Percentiles rank a stretch among this genome's conserved stretches.
phyloP scores from a whole-genome alignment of 164 flowering plant species.

The Liriodendron chinense region DNA sequence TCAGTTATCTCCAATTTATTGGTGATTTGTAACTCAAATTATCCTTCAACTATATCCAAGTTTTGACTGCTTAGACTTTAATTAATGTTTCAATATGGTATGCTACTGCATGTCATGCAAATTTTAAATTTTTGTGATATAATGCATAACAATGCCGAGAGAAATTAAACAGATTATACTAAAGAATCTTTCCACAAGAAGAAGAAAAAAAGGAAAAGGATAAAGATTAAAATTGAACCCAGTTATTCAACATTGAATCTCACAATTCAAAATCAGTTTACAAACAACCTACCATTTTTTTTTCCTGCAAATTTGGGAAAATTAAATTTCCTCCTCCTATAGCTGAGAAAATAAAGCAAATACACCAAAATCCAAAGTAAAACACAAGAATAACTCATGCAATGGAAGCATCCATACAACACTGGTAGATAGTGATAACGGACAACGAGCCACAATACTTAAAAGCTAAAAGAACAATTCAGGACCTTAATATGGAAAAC shows the following conservation, averaged over 20 bases:
- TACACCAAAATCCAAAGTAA: neutral
- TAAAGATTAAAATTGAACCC: neutral
- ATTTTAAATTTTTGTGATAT: neutral
- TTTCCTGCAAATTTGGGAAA: neutral
- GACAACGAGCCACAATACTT: neutral
- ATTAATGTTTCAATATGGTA: too few relatives aligned
- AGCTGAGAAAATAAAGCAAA: neutral
- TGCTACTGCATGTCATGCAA: neutral
- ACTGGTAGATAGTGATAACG: too few relatives aligned
- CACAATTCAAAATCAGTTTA: neutral
- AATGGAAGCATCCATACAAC: slow-evolving; percentile 1
- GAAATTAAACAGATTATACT: neutral
- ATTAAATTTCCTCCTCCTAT: neutral
- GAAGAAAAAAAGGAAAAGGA: too few relatives aligned
- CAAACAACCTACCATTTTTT: neutral
- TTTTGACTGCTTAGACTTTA: too few relatives aligned
- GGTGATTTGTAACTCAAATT: too few relatives aligned
- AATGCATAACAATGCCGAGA: neutral
- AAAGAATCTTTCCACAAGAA: too few relatives aligned
- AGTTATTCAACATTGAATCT: neutral
- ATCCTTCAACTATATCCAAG: too few relatives aligned
- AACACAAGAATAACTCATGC: neutral
- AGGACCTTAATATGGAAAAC: neutral
- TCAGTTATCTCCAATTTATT: too few relatives aligned
- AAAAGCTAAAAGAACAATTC: neutral